Percentiles rank a stretch among this genome's conserved stretches.
phyloP scores from a whole-genome alignment of 2,329 filamentous ascomycete species.

The Cladosporium colombiae region DNA sequence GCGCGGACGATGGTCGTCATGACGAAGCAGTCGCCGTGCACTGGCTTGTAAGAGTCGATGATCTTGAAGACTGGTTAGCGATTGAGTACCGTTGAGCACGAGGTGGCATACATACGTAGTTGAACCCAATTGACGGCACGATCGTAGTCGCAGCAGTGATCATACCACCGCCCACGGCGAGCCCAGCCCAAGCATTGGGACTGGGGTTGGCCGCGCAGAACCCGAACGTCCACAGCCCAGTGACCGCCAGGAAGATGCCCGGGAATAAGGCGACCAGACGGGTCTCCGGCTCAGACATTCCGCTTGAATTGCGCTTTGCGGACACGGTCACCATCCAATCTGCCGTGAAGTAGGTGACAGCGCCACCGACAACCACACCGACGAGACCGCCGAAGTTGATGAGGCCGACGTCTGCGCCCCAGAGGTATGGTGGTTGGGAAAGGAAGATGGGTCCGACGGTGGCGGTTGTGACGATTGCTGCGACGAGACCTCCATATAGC shows the following conservation, averaged over 20 bases:
- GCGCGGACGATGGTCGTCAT: constrained; percentile 53
- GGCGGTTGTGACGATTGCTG: constrained; percentile 42
- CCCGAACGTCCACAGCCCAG: constrained; percentile 43
- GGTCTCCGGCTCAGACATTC: constrained; percentile 44
- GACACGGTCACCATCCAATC: constrained; percentile 41
- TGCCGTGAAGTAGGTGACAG: constrained; percentile 41
- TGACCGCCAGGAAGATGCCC: constrained; percentile 40
- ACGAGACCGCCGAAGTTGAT: constrained; percentile 43
- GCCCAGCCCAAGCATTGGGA: constrained; percentile 41
- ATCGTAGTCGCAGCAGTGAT: constrained; percentile 46
- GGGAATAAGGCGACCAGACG: constrained; percentile 43
- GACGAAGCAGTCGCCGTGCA: constrained; percentile 56
- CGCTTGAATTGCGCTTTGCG: constrained; percentile 40
- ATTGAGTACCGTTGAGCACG: not conserved
- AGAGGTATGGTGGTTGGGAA: constrained; percentile 43
- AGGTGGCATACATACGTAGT: constrained; percentile 35
- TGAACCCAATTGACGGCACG: constrained; percentile 46
- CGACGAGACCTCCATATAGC: constrained; percentile 47
- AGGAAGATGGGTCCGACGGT: constrained; percentile 42
- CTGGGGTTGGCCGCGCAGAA: constrained; percentile 43
- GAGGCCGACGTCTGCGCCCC: constrained; percentile 43
- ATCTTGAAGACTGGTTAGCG: constrained; percentile 37
- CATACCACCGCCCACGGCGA: constrained; percentile 44
- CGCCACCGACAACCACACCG: constrained; percentile 39
- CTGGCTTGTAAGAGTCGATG: constrained; percentile 52